Percentiles rank a stretch among this genome's conserved stretches.
phyloP scores from a whole-genome alignment of 148 eudicot genomes.

The Vaccinium corymbosum region DNA sequence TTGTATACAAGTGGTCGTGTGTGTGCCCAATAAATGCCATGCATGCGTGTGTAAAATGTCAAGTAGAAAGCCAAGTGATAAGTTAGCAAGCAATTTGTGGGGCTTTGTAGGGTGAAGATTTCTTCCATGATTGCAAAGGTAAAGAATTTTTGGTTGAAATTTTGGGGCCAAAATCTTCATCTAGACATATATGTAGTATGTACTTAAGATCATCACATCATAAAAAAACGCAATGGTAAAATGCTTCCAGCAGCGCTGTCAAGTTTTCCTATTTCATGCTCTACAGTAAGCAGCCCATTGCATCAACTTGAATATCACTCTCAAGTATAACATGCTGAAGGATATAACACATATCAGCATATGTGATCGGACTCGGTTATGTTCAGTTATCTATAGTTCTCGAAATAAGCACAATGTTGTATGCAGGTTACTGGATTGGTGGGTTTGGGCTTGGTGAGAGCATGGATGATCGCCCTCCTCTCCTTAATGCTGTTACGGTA shows the following conservation, averaged over 20 bases:
- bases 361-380: not conserved
- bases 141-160: not conserved
- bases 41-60: no score
- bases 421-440: constrained; percentile 73
- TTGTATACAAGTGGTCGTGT: no score
- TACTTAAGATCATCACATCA: not conserved
- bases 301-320: not conserved
- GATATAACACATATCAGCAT: not conserved
- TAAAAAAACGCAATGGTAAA: not conserved
- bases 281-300: not conserved
- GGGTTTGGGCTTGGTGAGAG: constrained; percentile 88
- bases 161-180: not conserved
- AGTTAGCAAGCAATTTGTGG: no score
- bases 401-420: not conserved
- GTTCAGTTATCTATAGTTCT: not conserved
- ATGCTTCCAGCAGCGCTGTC: not conserved
- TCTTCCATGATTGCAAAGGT: not conserved
- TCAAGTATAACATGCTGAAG: not conserved
- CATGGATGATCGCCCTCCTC: constrained; percentile 56
- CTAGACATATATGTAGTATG: no score
- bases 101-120: not conserved
- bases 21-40: no score
- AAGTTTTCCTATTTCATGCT: not conserved
- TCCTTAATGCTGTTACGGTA: constrained; percentile 62
- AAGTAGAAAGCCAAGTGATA: no score